Evolutionary conservation across 2,329 filamentous ascomycete genomes (phyloP).

Genomic region (Fusarium pseudocircinatum): DNA sequence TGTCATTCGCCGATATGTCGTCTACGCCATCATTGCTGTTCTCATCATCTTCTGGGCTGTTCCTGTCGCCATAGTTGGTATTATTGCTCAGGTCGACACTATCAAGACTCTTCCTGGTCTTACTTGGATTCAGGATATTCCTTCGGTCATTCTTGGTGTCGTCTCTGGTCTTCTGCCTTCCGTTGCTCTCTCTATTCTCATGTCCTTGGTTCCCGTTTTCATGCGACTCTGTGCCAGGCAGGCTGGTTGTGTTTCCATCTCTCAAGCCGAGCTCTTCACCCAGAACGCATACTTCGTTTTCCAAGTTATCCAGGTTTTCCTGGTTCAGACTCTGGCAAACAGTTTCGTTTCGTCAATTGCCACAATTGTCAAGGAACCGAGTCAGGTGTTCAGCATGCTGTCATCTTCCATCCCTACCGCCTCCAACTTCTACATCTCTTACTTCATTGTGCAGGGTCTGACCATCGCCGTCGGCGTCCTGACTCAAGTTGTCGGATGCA

Average conservation of each 20-base stretch:
- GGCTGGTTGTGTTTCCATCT: conserved; percentile 80
- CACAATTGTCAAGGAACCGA: conserved; percentile 71
- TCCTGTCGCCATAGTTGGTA: conserved; percentile 80
- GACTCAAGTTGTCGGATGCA: conserved; percentile 72
- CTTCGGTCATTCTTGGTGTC: conserved; percentile 74
- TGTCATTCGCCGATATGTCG: conserved; percentile 72
- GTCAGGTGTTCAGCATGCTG: conserved; percentile 69
- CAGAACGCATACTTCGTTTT: conserved; percentile 94
- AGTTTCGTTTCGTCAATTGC: conserved; percentile 76
- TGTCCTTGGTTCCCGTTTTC: conserved; percentile 78
- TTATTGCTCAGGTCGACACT: conserved; percentile 83
- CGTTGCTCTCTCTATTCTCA: conserved; percentile 80
- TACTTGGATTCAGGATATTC: conserved; percentile 77
- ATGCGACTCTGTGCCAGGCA: conserved; percentile 77
- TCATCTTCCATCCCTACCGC: conserved; percentile 79
- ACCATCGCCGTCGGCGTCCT: conserved; percentile 78
- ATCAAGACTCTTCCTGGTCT: conserved; percentile 76
- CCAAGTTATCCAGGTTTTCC: conserved; percentile 92
- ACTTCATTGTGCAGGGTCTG: conserved; percentile 87
- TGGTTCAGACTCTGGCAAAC: conserved; percentile 84
- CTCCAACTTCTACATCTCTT: conserved; percentile 93
- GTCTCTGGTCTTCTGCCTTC: conserved; percentile 86
- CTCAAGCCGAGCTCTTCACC: conserved; percentile 85
- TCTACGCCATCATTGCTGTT: conserved; percentile 72
- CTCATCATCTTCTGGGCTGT: conserved; percentile 88